Conservation (phyloP, 306 rosid species). For the Heteromeles arbutifolia region DNA sequence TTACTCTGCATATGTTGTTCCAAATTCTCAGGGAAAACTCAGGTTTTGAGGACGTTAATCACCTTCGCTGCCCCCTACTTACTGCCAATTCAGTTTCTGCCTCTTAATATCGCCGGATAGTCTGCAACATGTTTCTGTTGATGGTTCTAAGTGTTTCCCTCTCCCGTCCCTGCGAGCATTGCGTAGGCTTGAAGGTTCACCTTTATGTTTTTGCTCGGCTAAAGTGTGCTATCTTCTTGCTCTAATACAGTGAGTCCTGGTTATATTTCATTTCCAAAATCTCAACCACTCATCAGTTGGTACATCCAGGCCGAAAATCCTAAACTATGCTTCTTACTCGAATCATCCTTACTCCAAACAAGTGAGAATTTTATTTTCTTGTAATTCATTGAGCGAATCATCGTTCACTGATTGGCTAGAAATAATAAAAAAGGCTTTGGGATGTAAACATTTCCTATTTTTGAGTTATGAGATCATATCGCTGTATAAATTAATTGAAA, state of each 20-base stretch:
- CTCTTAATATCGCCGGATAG: background rate
- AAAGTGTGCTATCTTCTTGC: background rate
- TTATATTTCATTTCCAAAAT: background rate
- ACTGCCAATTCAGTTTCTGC: background rate
- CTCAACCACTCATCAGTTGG: background rate
- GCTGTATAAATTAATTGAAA: no score
- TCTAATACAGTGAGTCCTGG: background rate
- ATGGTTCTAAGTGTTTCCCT: background rate
- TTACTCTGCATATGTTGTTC: background rate
- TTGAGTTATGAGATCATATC: background rate
- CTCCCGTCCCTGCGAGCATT: background rate
- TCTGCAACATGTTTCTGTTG: background rate
- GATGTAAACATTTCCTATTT: background rate
- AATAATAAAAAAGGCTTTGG: background rate
- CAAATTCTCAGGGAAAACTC: conserved; percentile 9
- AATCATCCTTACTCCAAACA: background rate
- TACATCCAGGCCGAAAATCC: background rate
- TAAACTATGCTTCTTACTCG: background rate
- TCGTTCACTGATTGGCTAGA: background rate
- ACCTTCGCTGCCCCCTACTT: background rate
- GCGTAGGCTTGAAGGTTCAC: background rate
- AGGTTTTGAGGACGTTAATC: background rate
- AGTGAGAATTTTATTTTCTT: background rate
- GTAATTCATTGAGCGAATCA: background rate
- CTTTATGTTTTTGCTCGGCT: background rate